A percentile compares a stretch with the other conserved stretches of the same genome.
phyloP scores from a whole-genome alignment of 228 moss, liverwort and hornwort genomes.

The Sphagnum magellanicum region DNA sequence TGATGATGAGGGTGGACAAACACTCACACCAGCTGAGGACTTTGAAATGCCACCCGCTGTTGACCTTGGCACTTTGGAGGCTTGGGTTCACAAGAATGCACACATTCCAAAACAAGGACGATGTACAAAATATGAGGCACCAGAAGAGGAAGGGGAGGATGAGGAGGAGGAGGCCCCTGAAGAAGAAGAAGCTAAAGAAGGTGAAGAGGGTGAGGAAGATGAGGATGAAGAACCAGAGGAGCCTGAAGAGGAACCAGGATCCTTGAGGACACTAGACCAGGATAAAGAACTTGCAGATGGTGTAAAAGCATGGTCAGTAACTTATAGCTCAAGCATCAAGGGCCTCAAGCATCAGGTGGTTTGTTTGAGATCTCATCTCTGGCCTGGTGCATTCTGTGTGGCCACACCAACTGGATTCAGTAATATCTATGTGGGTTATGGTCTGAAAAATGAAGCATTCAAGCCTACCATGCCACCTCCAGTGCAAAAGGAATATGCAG shows the following conservation, averaged over 20 bases:
- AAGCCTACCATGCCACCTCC: slow-evolving; percentile 66
- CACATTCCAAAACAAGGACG: slow-evolving; percentile 76
- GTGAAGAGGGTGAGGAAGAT: slow-evolving; percentile 11
- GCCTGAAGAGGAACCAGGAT: slow-evolving; percentile 49
- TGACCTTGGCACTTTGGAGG: slow-evolving; percentile 44
- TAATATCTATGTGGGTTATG: slow-evolving; percentile 80
- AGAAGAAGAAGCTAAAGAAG: slow-evolving; percentile 26
- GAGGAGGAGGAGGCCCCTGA: slow-evolving; percentile 30
- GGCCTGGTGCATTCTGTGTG: slow-evolving; percentile 75
- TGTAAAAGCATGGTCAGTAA: slow-evolving; percentile 72
- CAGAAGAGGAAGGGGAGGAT: slow-evolving; percentile 32
- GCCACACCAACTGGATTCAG: slow-evolving; percentile 64
- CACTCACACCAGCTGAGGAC: slow-evolving; percentile 47
- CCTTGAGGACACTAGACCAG: slow-evolving; percentile 44
- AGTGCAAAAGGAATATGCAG: slow-evolving; percentile 56
- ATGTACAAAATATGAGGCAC: slow-evolving; percentile 60
- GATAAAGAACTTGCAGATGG: slow-evolving; percentile 60
- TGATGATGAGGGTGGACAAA: slow-evolving; percentile 48
- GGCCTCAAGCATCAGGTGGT: slow-evolving; percentile 71
- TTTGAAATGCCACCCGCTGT: slow-evolving; percentile 59
- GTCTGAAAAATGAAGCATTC: slow-evolving; percentile 61
- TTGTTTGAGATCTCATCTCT: slow-evolving; percentile 64
- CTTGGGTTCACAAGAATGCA: slow-evolving; percentile 77
- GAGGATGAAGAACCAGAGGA: slow-evolving; percentile 15
- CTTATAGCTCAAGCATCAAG: slow-evolving; percentile 69